Evolutionary conservation across 352 stramenopile genomes (phyloP), one percentile per base, ranked within the genome.

Genomic region (Phytophthora pistaciae): DNA sequence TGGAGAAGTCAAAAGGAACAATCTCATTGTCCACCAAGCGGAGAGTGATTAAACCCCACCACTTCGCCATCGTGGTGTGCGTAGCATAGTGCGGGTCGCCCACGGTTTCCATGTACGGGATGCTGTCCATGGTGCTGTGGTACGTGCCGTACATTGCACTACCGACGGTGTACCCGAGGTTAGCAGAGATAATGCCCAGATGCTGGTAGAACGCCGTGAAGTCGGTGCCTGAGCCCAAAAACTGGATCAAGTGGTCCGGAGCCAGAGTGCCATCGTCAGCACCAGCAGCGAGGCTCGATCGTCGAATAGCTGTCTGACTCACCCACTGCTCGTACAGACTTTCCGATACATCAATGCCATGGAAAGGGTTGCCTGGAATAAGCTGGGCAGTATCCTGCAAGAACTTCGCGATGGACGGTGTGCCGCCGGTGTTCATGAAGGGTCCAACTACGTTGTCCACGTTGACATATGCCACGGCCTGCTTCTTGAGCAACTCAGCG

Each of bases 131-230:
- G 21, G 85, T 82, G 62, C 80, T 93, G 70, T 98, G 92, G 68
- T 97, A 97, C 36, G 84, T 78, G 27, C 90, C 91, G 64, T 95
- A 94, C 18, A 59, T 66, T 2, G 60, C 52, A 16, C 23, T 70
- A 8, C 64, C 36, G 10, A 82, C 16, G 2, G 42, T 66, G 59
- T 76, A 84, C 31, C 66, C 74, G 23, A 84, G 29, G 44, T 77
- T 75, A n/a, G 71, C 80, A 16, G 82, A 94, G 20, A 89, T 85
- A 57, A 97, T 95, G 23, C 92, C 92, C 40, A 97, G 71, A 60
- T 96, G 87, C 72, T 95, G 83, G 61, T 97, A 86, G 64, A 96
- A 98, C 0, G 88, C 84, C 33, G 90, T 94, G 68, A 90, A 95
- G 65, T 94, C 88, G 0, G 79, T 87, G 21, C 86, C 88, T 1